A percentile compares a stretch with the other conserved stretches of the same genome.
phyloP scores from a whole-genome alignment of 2,329 filamentous ascomycete genomes.

The Pseudofabraea citricarpa region DNA sequence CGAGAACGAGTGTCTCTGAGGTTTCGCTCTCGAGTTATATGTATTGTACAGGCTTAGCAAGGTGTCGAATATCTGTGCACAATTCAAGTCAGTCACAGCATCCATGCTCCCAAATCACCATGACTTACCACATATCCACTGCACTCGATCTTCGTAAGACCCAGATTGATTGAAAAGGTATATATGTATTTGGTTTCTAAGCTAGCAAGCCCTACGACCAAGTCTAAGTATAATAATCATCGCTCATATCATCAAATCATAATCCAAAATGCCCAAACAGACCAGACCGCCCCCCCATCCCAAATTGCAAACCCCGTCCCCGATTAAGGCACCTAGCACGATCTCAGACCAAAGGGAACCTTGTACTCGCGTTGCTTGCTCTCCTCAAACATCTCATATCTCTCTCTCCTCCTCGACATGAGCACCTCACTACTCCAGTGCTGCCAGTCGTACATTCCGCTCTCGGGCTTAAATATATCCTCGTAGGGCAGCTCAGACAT shows the following conservation, averaged over 20 bases:
- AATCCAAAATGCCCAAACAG: neutral
- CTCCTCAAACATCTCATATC: conserved; percentile 19
- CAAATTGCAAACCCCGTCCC: neutral
- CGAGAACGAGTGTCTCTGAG: no score
- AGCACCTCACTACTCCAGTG: conserved; percentile 24
- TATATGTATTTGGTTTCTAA: conserved; percentile 1
- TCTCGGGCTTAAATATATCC: conserved; percentile 26
- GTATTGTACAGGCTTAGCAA: no score
- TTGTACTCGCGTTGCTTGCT: conserved; percentile 1
- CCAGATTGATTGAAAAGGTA: no score
- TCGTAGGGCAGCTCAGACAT: conserved; percentile 25
- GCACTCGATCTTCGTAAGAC: no score
- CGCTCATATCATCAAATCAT: neutral
- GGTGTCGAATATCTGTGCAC: no score
- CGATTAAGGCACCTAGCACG: neutral
- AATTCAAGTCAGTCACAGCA: no score
- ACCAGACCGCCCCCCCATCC: neutral
- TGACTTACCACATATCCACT: no score
- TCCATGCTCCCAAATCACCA: no score
- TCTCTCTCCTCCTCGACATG: conserved; percentile 23
- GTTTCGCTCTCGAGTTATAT: no score
- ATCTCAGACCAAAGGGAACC: conserved; percentile 1
- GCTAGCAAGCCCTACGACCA: neutral
- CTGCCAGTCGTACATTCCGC: conserved; percentile 25
- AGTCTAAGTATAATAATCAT: neutral